Evolutionary conservation across 2,329 filamentous ascomycete genomes (phyloP).

Genomic region (Fusarium sp.): DNA sequence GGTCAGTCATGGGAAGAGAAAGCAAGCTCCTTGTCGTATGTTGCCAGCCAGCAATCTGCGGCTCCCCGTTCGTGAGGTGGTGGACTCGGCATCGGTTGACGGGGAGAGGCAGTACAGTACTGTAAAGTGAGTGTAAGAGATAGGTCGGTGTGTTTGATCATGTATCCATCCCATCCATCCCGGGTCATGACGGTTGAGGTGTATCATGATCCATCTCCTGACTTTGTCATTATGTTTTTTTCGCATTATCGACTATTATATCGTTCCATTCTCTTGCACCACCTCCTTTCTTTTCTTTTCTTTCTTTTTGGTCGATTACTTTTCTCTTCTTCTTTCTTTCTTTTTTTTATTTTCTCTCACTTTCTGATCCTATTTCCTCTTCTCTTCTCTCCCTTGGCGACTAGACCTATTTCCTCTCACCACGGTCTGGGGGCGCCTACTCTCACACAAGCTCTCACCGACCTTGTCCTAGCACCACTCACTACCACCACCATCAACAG

Average conservation of each 20-base stretch:
- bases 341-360: slow-evolving; percentile 7
- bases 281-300: background rate
- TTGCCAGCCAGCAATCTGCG: slow-evolving; percentile 2
- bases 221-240: slow-evolving; percentile 1
- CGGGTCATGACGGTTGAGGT: slow-evolving; percentile 1
- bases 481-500: background rate
- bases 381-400: slow-evolving; percentile 4
- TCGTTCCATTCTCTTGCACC: slow-evolving; percentile 2
- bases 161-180: slow-evolving; percentile 1
- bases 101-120: background rate
- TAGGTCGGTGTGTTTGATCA: background rate
- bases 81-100: background rate
- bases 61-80: background rate
- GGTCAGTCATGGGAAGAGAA: slow-evolving; percentile 12
- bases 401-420: slow-evolving; percentile 2
- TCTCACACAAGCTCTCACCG: slow-evolving; percentile 17
- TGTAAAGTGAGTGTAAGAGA: background rate
- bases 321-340: background rate
- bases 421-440: slow-evolving; percentile 3
- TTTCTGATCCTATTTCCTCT: background rate
- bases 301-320: slow-evolving; percentile 8
- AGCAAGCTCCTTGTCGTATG: slow-evolving; percentile 1
- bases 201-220: slow-evolving; percentile 31
- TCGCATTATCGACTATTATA: background rate
- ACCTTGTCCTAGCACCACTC: slow-evolving; percentile 1